Evolutionary conservation across 148 eudicot genomes (phyloP).

Genomic region (Rhododendron kiyosumense): DNA sequence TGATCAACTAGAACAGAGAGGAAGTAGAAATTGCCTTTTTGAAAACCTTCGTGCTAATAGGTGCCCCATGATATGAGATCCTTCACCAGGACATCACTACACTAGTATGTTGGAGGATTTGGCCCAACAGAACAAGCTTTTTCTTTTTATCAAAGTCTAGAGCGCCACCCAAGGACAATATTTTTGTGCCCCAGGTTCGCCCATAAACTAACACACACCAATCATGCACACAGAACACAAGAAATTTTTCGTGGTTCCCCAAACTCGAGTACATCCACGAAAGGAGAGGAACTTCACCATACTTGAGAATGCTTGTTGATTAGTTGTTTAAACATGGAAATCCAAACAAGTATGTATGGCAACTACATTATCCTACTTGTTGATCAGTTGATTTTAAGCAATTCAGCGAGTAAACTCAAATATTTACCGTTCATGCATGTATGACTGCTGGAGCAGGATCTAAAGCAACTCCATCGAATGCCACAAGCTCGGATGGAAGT

Average conservation of each 20-base stretch:
- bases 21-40: neutral
- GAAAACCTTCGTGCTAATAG: neutral
- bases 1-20: neutral
- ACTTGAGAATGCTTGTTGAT: too few species aligned
- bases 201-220: too few species aligned
- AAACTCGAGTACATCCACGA: too few species aligned
- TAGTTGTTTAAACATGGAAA: neutral
- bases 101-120: neutral
- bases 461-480: neutral
- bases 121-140: neutral
- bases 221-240: too few species aligned
- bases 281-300: too few species aligned
- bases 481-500: slow-evolving; percentile 16
- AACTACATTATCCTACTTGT: neutral
- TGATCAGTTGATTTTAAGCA: neutral
- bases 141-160: too few species aligned
- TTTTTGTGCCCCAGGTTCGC: too few species aligned
- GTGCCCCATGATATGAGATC: neutral
- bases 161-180: too few species aligned
- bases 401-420: neutral
- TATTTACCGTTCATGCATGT: neutral
- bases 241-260: too few species aligned
- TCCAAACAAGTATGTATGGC: neutral
- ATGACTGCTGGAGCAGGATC: slow-evolving; percentile 11
- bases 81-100: neutral